Evolutionary conservation across 306 rosid species (phyloP).

Genomic region (Rubus parviflorus): DNA sequence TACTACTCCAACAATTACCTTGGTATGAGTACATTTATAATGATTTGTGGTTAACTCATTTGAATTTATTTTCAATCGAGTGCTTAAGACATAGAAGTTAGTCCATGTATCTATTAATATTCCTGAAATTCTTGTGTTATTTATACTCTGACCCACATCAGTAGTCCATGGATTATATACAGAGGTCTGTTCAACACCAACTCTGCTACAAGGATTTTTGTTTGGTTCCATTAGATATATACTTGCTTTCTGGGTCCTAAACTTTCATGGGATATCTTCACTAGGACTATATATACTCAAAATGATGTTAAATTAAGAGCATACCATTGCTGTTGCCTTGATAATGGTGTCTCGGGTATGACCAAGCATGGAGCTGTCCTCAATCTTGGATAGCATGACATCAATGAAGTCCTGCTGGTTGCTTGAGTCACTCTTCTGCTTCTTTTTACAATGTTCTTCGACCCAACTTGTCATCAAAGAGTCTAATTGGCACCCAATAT

Average conservation of each 20-base stretch:
- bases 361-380: constrained; percentile 38
- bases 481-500: constrained; percentile 47
- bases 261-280: neutral
- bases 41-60: neutral
- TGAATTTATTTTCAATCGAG: neutral
- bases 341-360: constrained; percentile 43
- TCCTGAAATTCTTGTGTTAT: neutral
- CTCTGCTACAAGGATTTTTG: too few relatives aligned
- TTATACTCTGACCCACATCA: too few relatives aligned
- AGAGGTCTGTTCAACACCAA: too few relatives aligned
- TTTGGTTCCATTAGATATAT: neutral
- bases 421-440: neutral
- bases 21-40: neutral
- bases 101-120: neutral
- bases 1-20: neutral
- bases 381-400: constrained; percentile 44
- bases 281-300: neutral
- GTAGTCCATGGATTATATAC: too few relatives aligned
- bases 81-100: neutral
- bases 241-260: neutral
- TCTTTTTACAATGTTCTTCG: constrained; percentile 37
- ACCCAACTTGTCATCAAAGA: constrained; percentile 42
- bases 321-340: constrained; percentile 40
- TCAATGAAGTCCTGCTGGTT: constrained; percentile 54
- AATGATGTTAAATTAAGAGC: neutral